phyloP scores from a whole-genome alignment of 345 rosid species.

The Populus davidiana region DNA sequence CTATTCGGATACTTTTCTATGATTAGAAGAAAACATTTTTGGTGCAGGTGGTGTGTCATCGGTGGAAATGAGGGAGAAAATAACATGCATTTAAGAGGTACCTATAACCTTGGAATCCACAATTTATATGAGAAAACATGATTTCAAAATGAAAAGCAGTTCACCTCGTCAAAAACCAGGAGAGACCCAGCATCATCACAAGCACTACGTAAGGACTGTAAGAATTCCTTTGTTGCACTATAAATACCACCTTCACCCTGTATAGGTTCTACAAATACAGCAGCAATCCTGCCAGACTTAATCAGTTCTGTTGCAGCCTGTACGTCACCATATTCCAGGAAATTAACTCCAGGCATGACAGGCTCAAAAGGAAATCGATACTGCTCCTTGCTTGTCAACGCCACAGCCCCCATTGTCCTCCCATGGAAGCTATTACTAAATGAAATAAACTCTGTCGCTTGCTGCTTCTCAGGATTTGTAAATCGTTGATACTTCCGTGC shows the following conservation, averaged over 20 bases:
- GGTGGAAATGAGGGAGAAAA: too few relatives aligned
- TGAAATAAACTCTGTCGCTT: conserved; percentile 61
- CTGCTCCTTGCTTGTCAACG: conserved; percentile 86
- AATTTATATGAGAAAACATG: too few relatives aligned
- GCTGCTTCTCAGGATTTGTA: conserved; percentile 47
- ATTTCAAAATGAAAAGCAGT: not conserved
- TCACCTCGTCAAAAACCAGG: conserved; percentile 90
- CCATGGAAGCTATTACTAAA: conserved; percentile 89
- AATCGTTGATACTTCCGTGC: conserved; percentile 78
- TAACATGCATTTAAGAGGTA: too few relatives aligned
- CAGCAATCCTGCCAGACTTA: conserved; percentile 59
- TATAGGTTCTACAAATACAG: conserved; percentile 92
- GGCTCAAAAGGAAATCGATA: conserved; percentile 90
- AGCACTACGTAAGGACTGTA: conserved; percentile 60
- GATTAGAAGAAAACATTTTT: not conserved
- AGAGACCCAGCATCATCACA: conserved; percentile 82
- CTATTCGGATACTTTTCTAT: not conserved
- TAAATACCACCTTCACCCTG: conserved; percentile 97
- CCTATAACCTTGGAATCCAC: too few relatives aligned
- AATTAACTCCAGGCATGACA: conserved; percentile 94
- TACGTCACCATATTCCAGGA: conserved; percentile 73
- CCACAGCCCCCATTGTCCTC: conserved; percentile 88
- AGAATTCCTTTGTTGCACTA: conserved; percentile 73
- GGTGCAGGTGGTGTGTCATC: not conserved
- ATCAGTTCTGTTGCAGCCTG: conserved; percentile 57